Conservation (phyloP, 805 yeast genomes). For the Starmerella gropengiesseri region DNA sequence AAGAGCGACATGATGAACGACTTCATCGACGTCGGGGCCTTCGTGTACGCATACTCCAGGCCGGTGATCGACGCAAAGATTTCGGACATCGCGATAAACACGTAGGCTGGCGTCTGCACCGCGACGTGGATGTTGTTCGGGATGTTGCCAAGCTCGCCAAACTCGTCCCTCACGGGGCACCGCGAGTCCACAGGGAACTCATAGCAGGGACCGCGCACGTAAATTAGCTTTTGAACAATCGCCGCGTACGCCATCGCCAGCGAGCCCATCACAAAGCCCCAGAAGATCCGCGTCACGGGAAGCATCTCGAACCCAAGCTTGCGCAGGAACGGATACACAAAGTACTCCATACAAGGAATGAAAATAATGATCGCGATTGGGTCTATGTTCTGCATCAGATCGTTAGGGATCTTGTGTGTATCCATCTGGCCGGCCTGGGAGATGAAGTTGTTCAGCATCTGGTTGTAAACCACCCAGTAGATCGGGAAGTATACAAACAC, state of each 20-base stretch:
- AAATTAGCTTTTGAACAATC: constrained; percentile 59
- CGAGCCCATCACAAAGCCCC: constrained; percentile 57
- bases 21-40: constrained; percentile 64
- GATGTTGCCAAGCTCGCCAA: constrained; percentile 20
- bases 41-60: constrained; percentile 72
- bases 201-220: constrained; percentile 64
- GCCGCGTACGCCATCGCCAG: constrained; percentile 66
- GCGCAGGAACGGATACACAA: constrained; percentile 46
- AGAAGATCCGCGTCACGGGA: constrained; percentile 61
- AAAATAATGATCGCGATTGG: constrained; percentile 67
- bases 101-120: constrained; percentile 61
- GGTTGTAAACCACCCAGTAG: constrained; percentile 65
- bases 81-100: constrained; percentile 63
- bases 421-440: constrained; percentile 68
- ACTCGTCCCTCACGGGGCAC: constrained; percentile 10
- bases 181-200: constrained; percentile 38
- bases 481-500: constrained; percentile 61
- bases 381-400: constrained; percentile 63
- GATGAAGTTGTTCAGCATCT: constrained; percentile 61
- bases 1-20: constrained; percentile 51
- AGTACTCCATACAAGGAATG: constrained; percentile 57
- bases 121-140: constrained; percentile 57
- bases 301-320: constrained; percentile 42
- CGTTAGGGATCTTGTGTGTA: constrained; percentile 69
- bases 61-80: constrained; percentile 74